Conservation (phyloP, 495 filamentous ascomycete species). For the Hypoxylon lienhwacheense region DNA sequence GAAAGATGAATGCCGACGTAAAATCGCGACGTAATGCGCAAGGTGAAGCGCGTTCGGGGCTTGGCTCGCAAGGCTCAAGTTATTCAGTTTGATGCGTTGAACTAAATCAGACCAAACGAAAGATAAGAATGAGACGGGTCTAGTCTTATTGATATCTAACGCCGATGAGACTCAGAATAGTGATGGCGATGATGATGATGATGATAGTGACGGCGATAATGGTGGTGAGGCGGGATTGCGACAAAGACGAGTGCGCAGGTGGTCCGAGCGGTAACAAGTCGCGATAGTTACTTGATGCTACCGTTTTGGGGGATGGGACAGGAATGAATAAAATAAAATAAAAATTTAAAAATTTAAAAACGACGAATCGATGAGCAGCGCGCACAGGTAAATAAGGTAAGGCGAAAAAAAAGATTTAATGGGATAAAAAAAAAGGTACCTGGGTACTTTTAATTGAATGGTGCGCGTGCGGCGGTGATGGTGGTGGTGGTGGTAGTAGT, state of each 20-base stretch:
- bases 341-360: constrained; percentile 30
- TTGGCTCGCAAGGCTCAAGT: background rate
- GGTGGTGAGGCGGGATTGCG: constrained; percentile 7
- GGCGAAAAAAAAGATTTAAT: constrained; percentile 14
- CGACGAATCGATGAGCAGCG: constrained; percentile 28
- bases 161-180: constrained; percentile 25
- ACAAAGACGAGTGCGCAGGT: background rate
- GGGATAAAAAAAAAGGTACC: constrained; percentile 24
- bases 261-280: constrained; percentile 26
- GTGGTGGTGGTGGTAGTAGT: constrained; percentile 10
- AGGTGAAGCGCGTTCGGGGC: constrained; percentile 1
- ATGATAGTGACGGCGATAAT: background rate
- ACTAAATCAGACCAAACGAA: constrained; percentile 38
- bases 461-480: constrained; percentile 30
- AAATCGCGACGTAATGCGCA: background rate
- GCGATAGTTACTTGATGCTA: constrained; percentile 28
- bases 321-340: constrained; percentile 26
- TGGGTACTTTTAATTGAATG: constrained; percentile 34
- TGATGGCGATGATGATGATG: background rate
- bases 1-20: background rate
- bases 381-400: constrained; percentile 23
- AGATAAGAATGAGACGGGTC: background rate
- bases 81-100: constrained; percentile 34
- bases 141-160: constrained; percentile 7
- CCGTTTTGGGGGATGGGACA: constrained; percentile 29